Evolutionary conservation across 768 basidiomycete species (phyloP).

Genomic region (Boletus rubescentipes): DNA sequence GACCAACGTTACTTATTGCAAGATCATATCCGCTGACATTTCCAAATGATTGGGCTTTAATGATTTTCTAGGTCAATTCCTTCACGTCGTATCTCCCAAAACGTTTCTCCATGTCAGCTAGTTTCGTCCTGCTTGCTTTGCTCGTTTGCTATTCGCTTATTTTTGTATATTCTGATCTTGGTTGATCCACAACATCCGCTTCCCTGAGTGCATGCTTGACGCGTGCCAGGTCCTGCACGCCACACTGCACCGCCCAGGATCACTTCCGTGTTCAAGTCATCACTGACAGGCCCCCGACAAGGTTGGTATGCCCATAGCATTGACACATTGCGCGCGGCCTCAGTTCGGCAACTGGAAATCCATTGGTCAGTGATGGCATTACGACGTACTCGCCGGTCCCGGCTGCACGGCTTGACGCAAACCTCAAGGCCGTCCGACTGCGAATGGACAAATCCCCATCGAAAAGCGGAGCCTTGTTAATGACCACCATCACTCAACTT

Average conservation of each 20-base stretch:
- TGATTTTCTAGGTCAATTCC: conserved; percentile 7
- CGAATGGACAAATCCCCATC: conserved; percentile 2
- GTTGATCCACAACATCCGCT: conserved; percentile 10
- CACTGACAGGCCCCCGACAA: neutral
- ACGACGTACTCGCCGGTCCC: neutral
- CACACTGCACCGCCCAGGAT: conserved; percentile 12
- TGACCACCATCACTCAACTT: conserved; percentile 4
- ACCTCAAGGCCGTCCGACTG: conserved; percentile 13
- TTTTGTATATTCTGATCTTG: conserved; percentile 15
- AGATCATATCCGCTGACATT: conserved; percentile 14
- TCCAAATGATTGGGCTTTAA: conserved; percentile 3
- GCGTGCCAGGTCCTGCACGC: conserved; percentile 18
- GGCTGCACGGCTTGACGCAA: neutral
- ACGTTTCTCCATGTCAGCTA: conserved; percentile 15
- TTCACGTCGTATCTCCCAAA: conserved; percentile 4
- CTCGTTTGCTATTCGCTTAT: conserved; percentile 16
- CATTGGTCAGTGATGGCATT: conserved; percentile 3
- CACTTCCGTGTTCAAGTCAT: conserved; percentile 8
- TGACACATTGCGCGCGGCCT: neutral
- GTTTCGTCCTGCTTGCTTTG: conserved; percentile 21
- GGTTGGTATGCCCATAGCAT: neutral
- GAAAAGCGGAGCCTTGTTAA: conserved; percentile 10
- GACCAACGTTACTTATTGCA: conserved; percentile 14
- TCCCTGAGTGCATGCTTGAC: conserved; percentile 20
- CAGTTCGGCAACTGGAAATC: neutral